Evolutionary conservation across 2,329 filamentous ascomycete species (phyloP), one percentile per base, ranked within the genome.

Genomic region (Sporothrix mexicana): DNA sequence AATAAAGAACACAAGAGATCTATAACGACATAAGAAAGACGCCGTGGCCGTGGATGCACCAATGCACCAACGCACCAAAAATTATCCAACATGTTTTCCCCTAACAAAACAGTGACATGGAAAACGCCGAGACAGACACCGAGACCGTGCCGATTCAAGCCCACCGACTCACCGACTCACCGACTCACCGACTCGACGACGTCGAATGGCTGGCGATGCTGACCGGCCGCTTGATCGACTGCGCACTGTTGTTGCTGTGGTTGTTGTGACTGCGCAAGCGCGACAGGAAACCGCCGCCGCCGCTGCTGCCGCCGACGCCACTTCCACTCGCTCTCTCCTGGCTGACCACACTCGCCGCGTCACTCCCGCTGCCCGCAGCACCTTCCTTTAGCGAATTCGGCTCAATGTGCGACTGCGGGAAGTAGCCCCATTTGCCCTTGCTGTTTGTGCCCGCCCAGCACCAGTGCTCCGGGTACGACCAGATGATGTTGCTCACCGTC

Each of bases 401-500:
- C 75, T 87, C 84, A 57, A 88, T 79, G 74, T 86, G 86, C 2
- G 82, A 83, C 74, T 83, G 81, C 17, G 85, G 86, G 77, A 88
- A 88, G 69, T 88, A 82, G 36, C 87, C 87, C 80, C 82, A 84
- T 78, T 84, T 86, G 3, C 86, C 86, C 74, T 85, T 86, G 51
- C 84, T 76, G 73, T 87, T 88, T 17, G 80, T 85, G 1, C 86
- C 87, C 0, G 84, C 84, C 87, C 86, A 88, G 78, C 86, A 88
- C 86, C 87, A 88, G 74, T 87, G 84, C 13, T 85, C 84, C 25
- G 81, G 79, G 72, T 85, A 82, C 2, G 81, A 76, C 82, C 86
- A 88, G 71, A 80, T 81, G 45, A 88, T 93, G 80, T 90, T 93
- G 76, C 85, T 89, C 20, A 92, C 90, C 2, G 85, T 83, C 72